Percentiles rank a stretch among this genome's conserved stretches.
These are phyloP conservation scores for Ganoderma boninense DNA, from an alignment of 1,284 basidiomycete genomes.

Conservation along the genomic window DNA sequence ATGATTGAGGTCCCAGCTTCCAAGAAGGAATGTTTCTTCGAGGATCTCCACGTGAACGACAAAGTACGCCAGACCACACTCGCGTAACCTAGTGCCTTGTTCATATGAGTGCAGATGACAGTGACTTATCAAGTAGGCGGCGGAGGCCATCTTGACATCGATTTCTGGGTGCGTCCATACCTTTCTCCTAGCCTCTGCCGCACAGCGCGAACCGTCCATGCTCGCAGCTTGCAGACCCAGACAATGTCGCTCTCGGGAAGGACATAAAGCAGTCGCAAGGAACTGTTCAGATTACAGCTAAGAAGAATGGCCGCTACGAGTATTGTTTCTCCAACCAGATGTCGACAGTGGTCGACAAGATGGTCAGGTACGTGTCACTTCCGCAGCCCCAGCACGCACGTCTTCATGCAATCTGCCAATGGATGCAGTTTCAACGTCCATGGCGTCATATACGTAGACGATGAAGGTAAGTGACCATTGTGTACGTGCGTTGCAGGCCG, in stretches of 20 bases:
- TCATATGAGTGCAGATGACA: conserved; percentile 80
- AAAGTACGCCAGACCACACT: conserved; percentile 61
- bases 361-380: conserved; percentile 75
- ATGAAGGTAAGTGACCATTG: conserved; percentile 67
- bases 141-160: conserved; percentile 96
- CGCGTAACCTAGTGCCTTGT: conserved; percentile 7
- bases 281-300: conserved; percentile 87
- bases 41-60: conserved; percentile 95
- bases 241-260: conserved; percentile 73
- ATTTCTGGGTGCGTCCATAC: conserved; percentile 81
- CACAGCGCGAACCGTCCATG: conserved; percentile 4
- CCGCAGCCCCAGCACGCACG: conserved; percentile 23
- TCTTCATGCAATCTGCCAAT: conserved; percentile 3
- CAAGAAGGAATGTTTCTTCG: conserved; percentile 97
- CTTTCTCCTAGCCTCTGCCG: conserved; percentile 1
- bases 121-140: conserved; percentile 99
- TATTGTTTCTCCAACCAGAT: conserved; percentile 99
- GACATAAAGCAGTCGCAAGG: conserved; percentile 92
- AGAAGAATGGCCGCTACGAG: conserved; percentile 87
- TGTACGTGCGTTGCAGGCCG: conserved; percentile 2
- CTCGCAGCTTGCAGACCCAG: conserved; percentile 81
- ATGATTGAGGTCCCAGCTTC: conserved; percentile 79
- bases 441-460: conserved; percentile 92
- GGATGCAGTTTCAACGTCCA: conserved; percentile 94
- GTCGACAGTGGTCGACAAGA: conserved; percentile 94